Percentiles rank a stretch among this genome's conserved stretches.
Conservation (phyloP, 2,329 filamentous ascomycete genomes). For the Fusarium sp. region DNA sequence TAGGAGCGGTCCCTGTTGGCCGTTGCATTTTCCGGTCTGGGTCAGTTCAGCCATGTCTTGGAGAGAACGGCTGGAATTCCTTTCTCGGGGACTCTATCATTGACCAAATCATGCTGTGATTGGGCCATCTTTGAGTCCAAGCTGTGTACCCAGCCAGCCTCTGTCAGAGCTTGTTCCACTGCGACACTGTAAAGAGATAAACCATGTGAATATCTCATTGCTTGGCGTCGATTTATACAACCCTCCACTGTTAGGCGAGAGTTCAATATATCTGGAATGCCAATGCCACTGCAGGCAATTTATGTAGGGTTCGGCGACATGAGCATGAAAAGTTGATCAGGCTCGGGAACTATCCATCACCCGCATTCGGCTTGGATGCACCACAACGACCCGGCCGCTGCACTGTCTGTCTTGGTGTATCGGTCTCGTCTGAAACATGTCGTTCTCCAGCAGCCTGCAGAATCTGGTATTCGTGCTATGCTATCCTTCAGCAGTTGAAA, state of each 20-base stretch:
- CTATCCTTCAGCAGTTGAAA: constrained; percentile 14
- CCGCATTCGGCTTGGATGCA: neutral
- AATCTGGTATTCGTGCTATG: constrained; percentile 20
- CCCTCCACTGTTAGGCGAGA: neutral
- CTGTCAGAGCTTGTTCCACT: neutral
- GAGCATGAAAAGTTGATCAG: neutral
- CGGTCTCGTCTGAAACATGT: constrained; percentile 12
- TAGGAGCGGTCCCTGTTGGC: neutral
- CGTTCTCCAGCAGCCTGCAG: constrained; percentile 23
- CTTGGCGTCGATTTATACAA: neutral
- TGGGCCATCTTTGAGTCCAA: neutral
- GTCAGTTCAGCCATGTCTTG: constrained; percentile 2
- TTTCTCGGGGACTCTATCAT: neutral
- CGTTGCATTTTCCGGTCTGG: constrained; percentile 1
- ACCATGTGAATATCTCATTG: neutral
- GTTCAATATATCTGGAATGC: neutral
- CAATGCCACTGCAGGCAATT: constrained; percentile 2
- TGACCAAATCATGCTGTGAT: neutral
- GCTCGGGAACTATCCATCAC: neutral
- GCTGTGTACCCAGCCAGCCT: neutral
- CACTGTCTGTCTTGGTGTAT: constrained; percentile 11
- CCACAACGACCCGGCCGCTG: neutral
- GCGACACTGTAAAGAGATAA: neutral
- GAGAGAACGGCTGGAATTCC: constrained; percentile 1
- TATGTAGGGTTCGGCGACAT: constrained; percentile 13